phyloP scores from a whole-genome alignment of 2,329 filamentous ascomycete genomes.

The Endoconidiophora polonica region DNA sequence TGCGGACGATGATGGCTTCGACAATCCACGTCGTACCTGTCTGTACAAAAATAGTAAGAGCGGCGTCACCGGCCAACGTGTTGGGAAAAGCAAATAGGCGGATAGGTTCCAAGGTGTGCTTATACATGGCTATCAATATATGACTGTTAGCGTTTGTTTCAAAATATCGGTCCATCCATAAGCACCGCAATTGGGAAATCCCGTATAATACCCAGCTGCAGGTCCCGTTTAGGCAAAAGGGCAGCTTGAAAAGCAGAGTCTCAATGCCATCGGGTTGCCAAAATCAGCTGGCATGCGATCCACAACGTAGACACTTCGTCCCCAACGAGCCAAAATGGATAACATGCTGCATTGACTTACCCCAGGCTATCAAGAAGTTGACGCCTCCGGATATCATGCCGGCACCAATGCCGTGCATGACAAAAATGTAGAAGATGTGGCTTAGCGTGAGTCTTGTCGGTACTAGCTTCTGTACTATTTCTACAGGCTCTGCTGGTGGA shows the following conservation, averaged over 20 bases:
- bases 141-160: not conserved
- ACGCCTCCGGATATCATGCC: conserved; percentile 31
- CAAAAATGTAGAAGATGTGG: conserved; percentile 27
- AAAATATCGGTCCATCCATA: not conserved
- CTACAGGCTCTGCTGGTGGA: too few species aligned
- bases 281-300: not conserved
- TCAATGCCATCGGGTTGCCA: not conserved
- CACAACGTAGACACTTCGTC: not conserved
- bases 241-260: too few species aligned
- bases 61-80: conserved; percentile 33
- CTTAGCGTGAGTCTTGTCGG: too few species aligned
- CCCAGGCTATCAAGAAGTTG: conserved; percentile 36
- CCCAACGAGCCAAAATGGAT: conserved; percentile 2
- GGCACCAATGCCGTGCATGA: conserved; percentile 30
- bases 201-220: not conserved
- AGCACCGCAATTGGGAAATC: not conserved
- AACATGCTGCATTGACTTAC: conserved; percentile 18
- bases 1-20: conserved; percentile 30
- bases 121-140: conserved; percentile 28
- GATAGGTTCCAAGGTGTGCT: conserved; percentile 23
- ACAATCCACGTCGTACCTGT: conserved; percentile 34
- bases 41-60: conserved; percentile 34
- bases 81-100: conserved; percentile 33
- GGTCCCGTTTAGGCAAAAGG: too few species aligned
- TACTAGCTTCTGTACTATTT: too few species aligned